A percentile compares a stretch with the other conserved stretches of the same genome.
phyloP scores from a whole-genome alignment of 176 grass and related monocot species.

The Thinopyrum elongatum region DNA sequence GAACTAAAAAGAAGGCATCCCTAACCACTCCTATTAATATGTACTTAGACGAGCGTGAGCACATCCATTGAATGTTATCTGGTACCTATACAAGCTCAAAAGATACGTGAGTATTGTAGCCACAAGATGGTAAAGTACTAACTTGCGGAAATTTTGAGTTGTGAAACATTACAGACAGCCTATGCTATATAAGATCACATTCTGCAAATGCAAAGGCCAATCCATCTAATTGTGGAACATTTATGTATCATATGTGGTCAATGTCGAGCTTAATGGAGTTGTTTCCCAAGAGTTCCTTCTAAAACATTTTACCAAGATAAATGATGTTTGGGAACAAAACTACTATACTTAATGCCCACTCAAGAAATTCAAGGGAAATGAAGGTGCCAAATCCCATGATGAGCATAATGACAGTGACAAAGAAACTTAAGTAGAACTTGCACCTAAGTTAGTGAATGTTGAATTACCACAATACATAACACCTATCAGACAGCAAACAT shows the following conservation, averaged over 20 bases:
- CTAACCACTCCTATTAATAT: background rate
- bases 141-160: background rate
- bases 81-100: background rate
- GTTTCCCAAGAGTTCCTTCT: background rate
- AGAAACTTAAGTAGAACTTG: background rate
- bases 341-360: background rate
- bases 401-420: background rate
- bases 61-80: background rate
- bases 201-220: background rate
- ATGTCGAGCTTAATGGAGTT: background rate
- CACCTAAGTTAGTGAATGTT: constrained; percentile 12
- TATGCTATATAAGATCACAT: constrained; percentile 6
- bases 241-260: background rate
- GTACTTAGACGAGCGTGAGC: background rate
- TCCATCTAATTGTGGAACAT: background rate
- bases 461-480: background rate
- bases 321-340: background rate
- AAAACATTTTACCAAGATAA: background rate
- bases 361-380: background rate
- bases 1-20: constrained; percentile 1
- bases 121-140: background rate
- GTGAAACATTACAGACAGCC: constrained; percentile 6
- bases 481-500: background rate
- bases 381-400: background rate
- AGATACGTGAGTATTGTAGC: background rate